These are phyloP conservation scores for Rhynchosporium secalis DNA, from an alignment of 2,329 filamentous ascomycete genomes.

Conservation along the genomic window DNA sequence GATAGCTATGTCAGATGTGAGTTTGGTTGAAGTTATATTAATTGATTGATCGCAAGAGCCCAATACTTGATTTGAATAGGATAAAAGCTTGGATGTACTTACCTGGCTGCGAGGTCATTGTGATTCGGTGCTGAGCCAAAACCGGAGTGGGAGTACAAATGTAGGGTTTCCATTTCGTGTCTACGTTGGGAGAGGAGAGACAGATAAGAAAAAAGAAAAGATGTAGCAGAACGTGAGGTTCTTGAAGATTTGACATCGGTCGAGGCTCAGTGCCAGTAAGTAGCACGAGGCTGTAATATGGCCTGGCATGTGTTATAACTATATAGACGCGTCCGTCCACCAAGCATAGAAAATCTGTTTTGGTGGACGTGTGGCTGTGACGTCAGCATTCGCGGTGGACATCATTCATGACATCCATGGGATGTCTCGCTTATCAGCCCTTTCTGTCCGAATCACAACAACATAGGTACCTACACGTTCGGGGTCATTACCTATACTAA, in stretches of 20 bases:
- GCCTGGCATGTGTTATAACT: neutral
- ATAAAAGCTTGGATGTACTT: too few relatives aligned
- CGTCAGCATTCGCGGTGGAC: slow-evolving; percentile 2
- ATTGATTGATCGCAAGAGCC: too few relatives aligned
- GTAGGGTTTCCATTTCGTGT: slow-evolving; percentile 26
- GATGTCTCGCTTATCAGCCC: neutral
- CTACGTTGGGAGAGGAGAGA: neutral
- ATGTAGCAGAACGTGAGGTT: neutral
- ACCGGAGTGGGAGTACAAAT: slow-evolving; percentile 28
- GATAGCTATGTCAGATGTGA: slow-evolving; percentile 40
- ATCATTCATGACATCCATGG: too few relatives aligned
- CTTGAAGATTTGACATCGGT: neutral
- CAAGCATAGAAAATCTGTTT: slow-evolving; percentile 9
- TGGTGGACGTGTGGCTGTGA: slow-evolving; percentile 3
- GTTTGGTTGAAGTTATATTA: slow-evolving; percentile 24
- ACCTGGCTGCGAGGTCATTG: too few relatives aligned
- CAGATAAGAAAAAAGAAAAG: neutral
- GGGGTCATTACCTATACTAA: too few relatives aligned
- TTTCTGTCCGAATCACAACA: too few relatives aligned
- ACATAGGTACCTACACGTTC: too few relatives aligned
- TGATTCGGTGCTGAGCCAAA: too few relatives aligned
- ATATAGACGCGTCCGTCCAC: neutral
- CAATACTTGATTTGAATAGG: too few relatives aligned
- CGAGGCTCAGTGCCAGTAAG: neutral
- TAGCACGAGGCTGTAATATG: slow-evolving; percentile 3